Percentiles rank a stretch among this genome's conserved stretches.
These are phyloP conservation scores for Kwoniella botswanensis DNA, from an alignment of 768 basidiomycete genomes.

Conservation along the genomic window DNA sequence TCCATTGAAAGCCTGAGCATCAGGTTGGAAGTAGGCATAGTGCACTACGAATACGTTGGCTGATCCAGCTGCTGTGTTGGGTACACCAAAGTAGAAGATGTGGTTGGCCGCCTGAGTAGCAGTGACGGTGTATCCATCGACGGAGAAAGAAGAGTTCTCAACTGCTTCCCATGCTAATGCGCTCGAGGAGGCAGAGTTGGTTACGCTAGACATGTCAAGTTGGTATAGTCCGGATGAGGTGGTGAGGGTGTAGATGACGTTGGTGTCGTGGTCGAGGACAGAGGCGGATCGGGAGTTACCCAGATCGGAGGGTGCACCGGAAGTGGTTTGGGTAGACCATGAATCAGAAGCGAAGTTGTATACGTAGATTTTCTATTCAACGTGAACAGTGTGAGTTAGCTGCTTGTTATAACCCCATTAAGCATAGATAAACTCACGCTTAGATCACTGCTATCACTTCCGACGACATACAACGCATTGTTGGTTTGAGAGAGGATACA, in stretches of 20 bases:
- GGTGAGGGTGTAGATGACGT: conserved; percentile 72
- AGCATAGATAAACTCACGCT: conserved; percentile 57
- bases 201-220: conserved; percentile 73
- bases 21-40: conserved; percentile 72
- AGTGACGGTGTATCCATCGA: conserved; percentile 70
- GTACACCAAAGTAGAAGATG: conserved; percentile 76
- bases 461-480: conserved; percentile 84
- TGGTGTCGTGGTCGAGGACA: conserved; percentile 93
- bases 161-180: conserved; percentile 71
- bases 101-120: conserved; percentile 88
- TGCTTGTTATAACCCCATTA: background rate
- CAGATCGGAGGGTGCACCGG: conserved; percentile 62
- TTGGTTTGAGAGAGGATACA: conserved; percentile 66
- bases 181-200: conserved; percentile 64
- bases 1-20: conserved; percentile 67
- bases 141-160: conserved; percentile 65
- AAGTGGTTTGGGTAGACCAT: conserved; percentile 75
- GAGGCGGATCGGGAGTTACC: conserved; percentile 65
- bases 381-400: background rate
- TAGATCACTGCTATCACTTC: conserved; percentile 74
- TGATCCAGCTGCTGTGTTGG: conserved; percentile 69
- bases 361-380: conserved; percentile 67
- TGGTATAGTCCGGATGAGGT: conserved; percentile 62
- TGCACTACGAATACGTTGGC: conserved; percentile 86
- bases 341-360: conserved; percentile 68